Percentiles rank a stretch among this genome's conserved stretches.
Conservation (phyloP, 768 basidiomycete genomes). For the Chlorophyllum brunneum region DNA sequence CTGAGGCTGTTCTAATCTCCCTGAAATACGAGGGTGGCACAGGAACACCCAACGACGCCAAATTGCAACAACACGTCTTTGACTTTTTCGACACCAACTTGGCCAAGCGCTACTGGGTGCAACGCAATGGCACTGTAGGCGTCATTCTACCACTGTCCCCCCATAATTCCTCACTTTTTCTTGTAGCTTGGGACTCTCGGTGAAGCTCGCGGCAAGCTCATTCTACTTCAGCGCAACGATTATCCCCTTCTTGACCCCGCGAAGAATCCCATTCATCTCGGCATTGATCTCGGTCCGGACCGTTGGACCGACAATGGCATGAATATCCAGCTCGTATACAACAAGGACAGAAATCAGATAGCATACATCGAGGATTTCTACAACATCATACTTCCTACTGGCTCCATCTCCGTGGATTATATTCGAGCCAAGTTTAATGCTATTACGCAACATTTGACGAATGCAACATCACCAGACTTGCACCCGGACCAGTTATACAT, state of each 20-base stretch:
- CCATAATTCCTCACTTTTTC: neutral
- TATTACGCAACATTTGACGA: constrained; percentile 35
- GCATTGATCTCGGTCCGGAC: constrained; percentile 38
- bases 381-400: constrained; percentile 29
- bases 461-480: constrained; percentile 32
- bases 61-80: constrained; percentile 39
- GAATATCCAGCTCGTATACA: constrained; percentile 40
- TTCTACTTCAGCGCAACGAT: constrained; percentile 45
- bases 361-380: constrained; percentile 50
- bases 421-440: constrained; percentile 41
- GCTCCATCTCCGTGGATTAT: constrained; percentile 32
- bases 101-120: constrained; percentile 44
- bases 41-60: constrained; percentile 38
- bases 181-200: constrained; percentile 44
- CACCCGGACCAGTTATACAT: constrained; percentile 42
- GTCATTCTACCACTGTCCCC: neutral
- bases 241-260: constrained; percentile 35
- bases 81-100: constrained; percentile 33
- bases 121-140: constrained; percentile 37
- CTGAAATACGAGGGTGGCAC: constrained; percentile 46
- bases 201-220: constrained; percentile 47
- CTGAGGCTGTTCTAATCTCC: constrained; percentile 47
- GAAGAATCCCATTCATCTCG: constrained; percentile 34
- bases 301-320: constrained; percentile 50
- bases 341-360: constrained; percentile 29